These are phyloP conservation scores for Suaeda aralocaspica DNA, from an alignment of 148 eudicot genomes.

Conservation along the genomic window DNA sequence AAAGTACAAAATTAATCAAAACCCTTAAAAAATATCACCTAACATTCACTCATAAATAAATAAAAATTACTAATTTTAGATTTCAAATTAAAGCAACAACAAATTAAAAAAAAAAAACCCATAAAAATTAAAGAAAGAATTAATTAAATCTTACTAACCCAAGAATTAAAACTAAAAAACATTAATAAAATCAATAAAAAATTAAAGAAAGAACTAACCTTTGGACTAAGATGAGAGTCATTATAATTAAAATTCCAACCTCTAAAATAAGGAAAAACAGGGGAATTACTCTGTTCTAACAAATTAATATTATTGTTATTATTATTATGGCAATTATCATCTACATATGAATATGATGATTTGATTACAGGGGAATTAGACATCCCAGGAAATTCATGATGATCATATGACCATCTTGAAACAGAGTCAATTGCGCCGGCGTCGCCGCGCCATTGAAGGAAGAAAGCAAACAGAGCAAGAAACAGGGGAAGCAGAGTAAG, in stretches of 20 bases:
- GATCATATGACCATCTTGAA: slow-evolving; percentile 32
- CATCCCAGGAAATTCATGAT: slow-evolving; percentile 37
- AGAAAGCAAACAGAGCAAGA: slow-evolving; percentile 49
- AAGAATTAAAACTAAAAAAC: background rate
- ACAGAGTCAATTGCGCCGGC: slow-evolving; percentile 27
- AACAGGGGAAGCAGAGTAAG: slow-evolving; percentile 44
- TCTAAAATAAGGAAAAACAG: slow-evolving; percentile 57
- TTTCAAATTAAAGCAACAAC: background rate
- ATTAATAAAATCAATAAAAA: background rate
- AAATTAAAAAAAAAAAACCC: background rate
- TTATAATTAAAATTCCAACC: slow-evolving; percentile 43
- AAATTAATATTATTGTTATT: too few relatives aligned
- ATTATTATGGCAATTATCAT: slow-evolving; percentile 19
- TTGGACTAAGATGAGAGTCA: slow-evolving; percentile 38
- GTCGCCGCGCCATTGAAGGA: slow-evolving; percentile 59
- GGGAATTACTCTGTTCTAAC: slow-evolving; percentile 34
- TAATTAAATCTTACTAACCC: slow-evolving; percentile 5
- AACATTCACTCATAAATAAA: background rate
- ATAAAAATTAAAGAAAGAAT: too few relatives aligned
- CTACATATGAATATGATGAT: slow-evolving; percentile 14
- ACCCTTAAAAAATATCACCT: background rate
- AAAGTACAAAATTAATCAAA: background rate
- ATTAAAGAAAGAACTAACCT: slow-evolving; percentile 40
- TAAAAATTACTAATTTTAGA: background rate
- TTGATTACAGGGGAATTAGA: slow-evolving; percentile 20